Base-by-base conservation (phyloP, 345 rosid genomes). In the Brassica juncea region DNA sequence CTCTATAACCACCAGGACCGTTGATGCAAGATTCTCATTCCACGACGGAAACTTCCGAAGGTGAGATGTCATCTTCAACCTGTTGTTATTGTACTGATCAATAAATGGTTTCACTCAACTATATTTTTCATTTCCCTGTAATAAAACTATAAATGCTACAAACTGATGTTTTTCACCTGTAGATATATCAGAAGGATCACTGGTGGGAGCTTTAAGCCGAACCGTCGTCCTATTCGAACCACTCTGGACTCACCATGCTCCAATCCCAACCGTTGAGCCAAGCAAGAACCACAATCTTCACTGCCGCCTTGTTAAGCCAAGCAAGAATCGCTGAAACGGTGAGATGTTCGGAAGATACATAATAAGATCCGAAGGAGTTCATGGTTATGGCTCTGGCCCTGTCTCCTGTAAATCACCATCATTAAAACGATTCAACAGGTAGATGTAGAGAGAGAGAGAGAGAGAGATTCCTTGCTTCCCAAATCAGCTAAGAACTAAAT, bases 1-100 rank as follows among this genome's bases (percentile, higher is more conserved):
- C 89, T 71, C 92, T 74, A 71, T 92, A 94, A 77, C 97, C 99
- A 54, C 71, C 84, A 62, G 88, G 80, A 54, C 99, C 97, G 60
- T 70, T 80, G 7, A 89, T 44, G 54, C 54, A 44, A 44, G 12
- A 44, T 44, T 44, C 54, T 44, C n/a, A 44, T 44, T 44, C 54
- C 6, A 44, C 10, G 54, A 44, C 54, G 15, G n/a, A 44, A 4
- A 5, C 54, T 44, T 44, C 15, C 15, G 54, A 44, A 4, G 54
- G 54, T 44, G 15, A 44, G 54, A 44, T 44, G 54, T 12, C 54
- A 44, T 44, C 54, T 44, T 44, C 12, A 44, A 44, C 54, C 1
- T 44, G n/a, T 44, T 44, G n/a, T 3, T 44, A 11, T 44, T 44
- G 14, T 44, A 12, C n/a, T 12, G 54, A 4, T 44, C 54, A 44